phyloP scores from a whole-genome alignment of 106 monocot genomes.

The Narthecium ossifragum region DNA sequence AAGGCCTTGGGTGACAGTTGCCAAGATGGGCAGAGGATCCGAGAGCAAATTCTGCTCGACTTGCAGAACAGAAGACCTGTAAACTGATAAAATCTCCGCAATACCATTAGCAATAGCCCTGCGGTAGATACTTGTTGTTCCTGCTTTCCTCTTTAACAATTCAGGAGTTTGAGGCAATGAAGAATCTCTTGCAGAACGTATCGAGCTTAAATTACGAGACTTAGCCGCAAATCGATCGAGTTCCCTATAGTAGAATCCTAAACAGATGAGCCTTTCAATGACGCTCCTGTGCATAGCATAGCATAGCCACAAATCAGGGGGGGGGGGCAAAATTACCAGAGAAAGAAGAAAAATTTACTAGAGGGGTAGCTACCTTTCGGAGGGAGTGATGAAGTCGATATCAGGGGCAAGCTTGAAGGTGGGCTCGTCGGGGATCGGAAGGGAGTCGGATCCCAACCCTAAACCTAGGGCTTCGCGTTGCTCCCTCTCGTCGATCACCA shows the following conservation, averaged over 20 bases:
- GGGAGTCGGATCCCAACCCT: too few relatives aligned
- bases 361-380: conserved; percentile 83
- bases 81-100: conserved; percentile 86
- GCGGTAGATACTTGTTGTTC: conserved; percentile 57
- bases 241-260: conserved; percentile 94
- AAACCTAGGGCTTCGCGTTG: conserved; percentile 32
- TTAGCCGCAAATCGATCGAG: conserved; percentile 69
- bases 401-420: conserved; percentile 84
- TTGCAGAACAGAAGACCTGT: conserved; percentile 80
- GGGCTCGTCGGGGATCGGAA: conserved; percentile 24
- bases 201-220: conserved; percentile 66
- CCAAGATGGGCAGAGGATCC: conserved; percentile 81
- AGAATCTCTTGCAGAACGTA: conserved; percentile 18
- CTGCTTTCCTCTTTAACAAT: conserved; percentile 20
- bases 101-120: conserved; percentile 96
- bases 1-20: conserved; percentile 75
- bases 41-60: conserved; percentile 92
- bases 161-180: conserved; percentile 6
- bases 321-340: too few relatives aligned
- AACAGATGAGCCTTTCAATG: conserved; percentile 70
- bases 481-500: conserved; percentile 71
- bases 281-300: conserved; percentile 46
- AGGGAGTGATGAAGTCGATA: conserved; percentile 77
- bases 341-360: too few relatives aligned
- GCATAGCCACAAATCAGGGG: too few relatives aligned